These are phyloP conservation scores for Arctium minus DNA, from an alignment of 129 eudicot species.

Conservation along the genomic window DNA sequence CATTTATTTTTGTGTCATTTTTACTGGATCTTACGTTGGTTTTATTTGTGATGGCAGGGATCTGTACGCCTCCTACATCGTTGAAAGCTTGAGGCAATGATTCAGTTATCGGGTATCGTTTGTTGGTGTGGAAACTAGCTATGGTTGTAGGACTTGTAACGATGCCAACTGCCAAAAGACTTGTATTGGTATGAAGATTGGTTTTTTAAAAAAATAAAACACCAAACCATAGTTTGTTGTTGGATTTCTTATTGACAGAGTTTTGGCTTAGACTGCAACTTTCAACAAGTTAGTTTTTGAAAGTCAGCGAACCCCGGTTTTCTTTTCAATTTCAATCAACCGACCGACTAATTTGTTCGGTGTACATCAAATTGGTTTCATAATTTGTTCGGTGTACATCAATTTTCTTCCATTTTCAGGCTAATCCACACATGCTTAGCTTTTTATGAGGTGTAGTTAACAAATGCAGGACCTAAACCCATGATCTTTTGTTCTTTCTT, in stretches of 20 bases:
- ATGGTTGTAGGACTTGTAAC: not conserved
- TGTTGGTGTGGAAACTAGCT: not conserved
- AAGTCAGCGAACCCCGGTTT: too few species aligned
- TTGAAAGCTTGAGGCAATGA: constrained; percentile 85
- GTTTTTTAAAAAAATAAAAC: not conserved
- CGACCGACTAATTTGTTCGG: too few species aligned
- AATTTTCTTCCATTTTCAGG: not conserved
- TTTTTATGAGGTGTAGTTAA: not conserved
- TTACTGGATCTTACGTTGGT: not conserved
- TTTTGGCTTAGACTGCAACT: too few species aligned
- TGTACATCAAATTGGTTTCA: too few species aligned
- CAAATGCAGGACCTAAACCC: not conserved
- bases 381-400: too few species aligned
- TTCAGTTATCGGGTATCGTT: not conserved
- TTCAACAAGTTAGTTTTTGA: too few species aligned
- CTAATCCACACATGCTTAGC: not conserved
- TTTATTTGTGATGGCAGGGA: constrained; percentile 52
- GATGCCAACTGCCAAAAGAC: not conserved
- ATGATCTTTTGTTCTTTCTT: not conserved
- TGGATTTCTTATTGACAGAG: too few species aligned
- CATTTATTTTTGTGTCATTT: not conserved
- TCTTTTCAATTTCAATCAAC: too few species aligned
- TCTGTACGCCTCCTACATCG: constrained; percentile 79
- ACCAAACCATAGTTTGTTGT: not conserved
- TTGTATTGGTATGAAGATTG: not conserved